A percentile compares a stretch with the other conserved stretches of the same genome.
These are phyloP conservation scores for Ogataea parapolymorpha DNA, from an alignment of 805 yeast genomes.

Conservation along the genomic window DNA sequence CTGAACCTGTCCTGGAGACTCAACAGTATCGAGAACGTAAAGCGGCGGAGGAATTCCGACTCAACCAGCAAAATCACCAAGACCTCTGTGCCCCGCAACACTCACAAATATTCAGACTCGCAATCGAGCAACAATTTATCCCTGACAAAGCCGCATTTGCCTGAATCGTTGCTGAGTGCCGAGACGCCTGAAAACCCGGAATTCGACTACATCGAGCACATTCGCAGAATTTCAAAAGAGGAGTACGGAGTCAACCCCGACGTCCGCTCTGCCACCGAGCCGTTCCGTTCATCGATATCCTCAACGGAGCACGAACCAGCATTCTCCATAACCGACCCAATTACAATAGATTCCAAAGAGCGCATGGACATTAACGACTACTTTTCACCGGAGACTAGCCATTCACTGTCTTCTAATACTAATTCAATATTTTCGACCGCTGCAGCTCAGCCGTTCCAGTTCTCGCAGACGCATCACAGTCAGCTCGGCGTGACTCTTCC, in stretches of 20 bases:
- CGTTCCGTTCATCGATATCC: slow-evolving; percentile 8
- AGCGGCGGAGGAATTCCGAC: slow-evolving; percentile 15
- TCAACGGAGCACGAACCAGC: slow-evolving; percentile 15
- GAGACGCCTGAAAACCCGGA: slow-evolving; percentile 28
- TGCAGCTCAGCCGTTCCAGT: slow-evolving; percentile 9
- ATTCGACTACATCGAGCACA: slow-evolving; percentile 38
- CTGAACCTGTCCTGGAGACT: slow-evolving; percentile 36
- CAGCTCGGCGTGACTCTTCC: not conserved
- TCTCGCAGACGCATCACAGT: slow-evolving; percentile 1
- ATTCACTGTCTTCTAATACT: slow-evolving; percentile 25
- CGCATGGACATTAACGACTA: slow-evolving; percentile 17
- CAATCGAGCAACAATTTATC: slow-evolving; percentile 16
- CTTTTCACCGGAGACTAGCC: slow-evolving; percentile 28
- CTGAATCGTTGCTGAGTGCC: slow-evolving; percentile 12
- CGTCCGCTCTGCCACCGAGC: slow-evolving; percentile 6
- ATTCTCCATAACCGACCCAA: slow-evolving; percentile 22
- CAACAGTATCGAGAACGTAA: slow-evolving; percentile 30
- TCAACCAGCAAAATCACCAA: slow-evolving; percentile 1
- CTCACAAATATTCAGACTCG: slow-evolving; percentile 1
- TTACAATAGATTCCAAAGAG: slow-evolving; percentile 23
- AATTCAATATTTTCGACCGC: slow-evolving; percentile 20
- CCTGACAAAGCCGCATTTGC: slow-evolving; percentile 19
- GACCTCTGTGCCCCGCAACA: not conserved
- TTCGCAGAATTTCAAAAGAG: slow-evolving; percentile 34
- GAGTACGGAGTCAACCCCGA: slow-evolving; percentile 32